Percentiles rank a stretch among this genome's conserved stretches.
Conservation (phyloP, 176 grass and related monocot species). For the Dactylis glomerata region DNA sequence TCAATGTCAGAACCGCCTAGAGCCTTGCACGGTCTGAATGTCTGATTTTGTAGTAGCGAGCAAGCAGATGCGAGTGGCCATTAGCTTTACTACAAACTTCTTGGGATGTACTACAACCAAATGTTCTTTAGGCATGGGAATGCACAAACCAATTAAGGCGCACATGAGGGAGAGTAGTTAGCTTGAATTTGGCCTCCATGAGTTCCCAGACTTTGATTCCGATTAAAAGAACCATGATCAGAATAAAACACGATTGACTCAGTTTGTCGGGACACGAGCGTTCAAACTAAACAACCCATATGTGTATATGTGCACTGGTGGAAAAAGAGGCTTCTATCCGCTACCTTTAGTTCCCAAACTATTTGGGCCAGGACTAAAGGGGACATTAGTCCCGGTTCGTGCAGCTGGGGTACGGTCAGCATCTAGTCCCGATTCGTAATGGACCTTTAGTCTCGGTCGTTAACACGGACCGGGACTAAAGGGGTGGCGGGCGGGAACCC, state of each 20-base stretch:
- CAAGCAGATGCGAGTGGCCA: not conserved
- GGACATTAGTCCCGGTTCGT: too few relatives aligned
- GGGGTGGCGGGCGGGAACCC: too few relatives aligned
- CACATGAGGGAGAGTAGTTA: conserved; percentile 36
- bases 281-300: not conserved
- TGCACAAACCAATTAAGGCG: conserved; percentile 43
- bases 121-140: conserved; percentile 37
- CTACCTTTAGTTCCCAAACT: too few relatives aligned
- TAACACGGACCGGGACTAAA: too few relatives aligned
- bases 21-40: conserved; percentile 47
- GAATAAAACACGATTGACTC: conserved; percentile 34
- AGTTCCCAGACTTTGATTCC: conserved; percentile 20
- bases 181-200: conserved; percentile 27
- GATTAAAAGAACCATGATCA: conserved; percentile 27
- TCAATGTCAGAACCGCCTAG: conserved; percentile 33
- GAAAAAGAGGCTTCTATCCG: too few relatives aligned
- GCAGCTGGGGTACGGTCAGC: too few relatives aligned
- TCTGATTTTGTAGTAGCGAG: conserved; percentile 21
- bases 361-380: too few relatives aligned
- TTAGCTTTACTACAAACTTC: conserved; percentile 13
- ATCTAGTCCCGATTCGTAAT: too few relatives aligned
- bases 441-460: too few relatives aligned
- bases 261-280: not conserved
- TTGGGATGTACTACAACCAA: conserved; percentile 32
- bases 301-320: not conserved